A percentile compares a stretch with the other conserved stretches of the same genome.
phyloP scores from a whole-genome alignment of 768 basidiomycete genomes.

The Kwoniella europaea region DNA sequence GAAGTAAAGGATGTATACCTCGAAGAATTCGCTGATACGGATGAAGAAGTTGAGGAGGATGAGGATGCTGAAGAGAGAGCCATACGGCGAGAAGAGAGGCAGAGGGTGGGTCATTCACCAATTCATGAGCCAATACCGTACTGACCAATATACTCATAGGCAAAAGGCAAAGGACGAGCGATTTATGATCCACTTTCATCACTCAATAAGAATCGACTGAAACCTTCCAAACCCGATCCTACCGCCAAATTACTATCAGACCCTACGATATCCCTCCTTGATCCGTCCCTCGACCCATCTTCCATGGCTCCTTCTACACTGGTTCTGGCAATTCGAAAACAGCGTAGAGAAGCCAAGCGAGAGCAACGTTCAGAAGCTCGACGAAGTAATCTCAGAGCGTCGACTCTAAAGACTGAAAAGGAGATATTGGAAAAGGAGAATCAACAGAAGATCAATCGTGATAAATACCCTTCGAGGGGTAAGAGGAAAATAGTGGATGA shows the following conservation, averaged over 20 bases:
- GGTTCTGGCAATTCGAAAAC: constrained; percentile 43
- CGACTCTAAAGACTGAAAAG: constrained; percentile 45
- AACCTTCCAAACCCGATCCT: constrained; percentile 18
- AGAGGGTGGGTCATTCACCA: constrained; percentile 35
- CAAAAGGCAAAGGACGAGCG: constrained; percentile 49
- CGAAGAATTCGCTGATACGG: constrained; percentile 57
- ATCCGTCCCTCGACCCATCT: constrained; percentile 34
- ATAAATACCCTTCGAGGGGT: constrained; percentile 13
- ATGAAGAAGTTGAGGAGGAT: constrained; percentile 54
- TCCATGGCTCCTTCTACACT: constrained; percentile 49
- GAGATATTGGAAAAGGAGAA: constrained; percentile 42
- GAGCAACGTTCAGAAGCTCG: constrained; percentile 38
- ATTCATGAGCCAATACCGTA: background rate
- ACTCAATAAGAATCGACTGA: constrained; percentile 22
- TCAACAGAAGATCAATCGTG: constrained; percentile 24
- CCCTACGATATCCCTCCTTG: constrained; percentile 11
- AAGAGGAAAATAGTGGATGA: constrained; percentile 28
- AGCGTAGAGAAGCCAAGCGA: constrained; percentile 44
- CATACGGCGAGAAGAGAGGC: constrained; percentile 39
- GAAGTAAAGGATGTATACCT: constrained; percentile 51
- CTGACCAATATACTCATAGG: constrained; percentile 17
- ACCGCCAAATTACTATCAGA: background rate
- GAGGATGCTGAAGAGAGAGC: constrained; percentile 47
- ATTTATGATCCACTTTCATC: constrained; percentile 41
- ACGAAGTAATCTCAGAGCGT: constrained; percentile 45